Evolutionary conservation across 352 stramenopile genomes (phyloP).

Genomic region (Elongisporangium anandrum): DNA sequence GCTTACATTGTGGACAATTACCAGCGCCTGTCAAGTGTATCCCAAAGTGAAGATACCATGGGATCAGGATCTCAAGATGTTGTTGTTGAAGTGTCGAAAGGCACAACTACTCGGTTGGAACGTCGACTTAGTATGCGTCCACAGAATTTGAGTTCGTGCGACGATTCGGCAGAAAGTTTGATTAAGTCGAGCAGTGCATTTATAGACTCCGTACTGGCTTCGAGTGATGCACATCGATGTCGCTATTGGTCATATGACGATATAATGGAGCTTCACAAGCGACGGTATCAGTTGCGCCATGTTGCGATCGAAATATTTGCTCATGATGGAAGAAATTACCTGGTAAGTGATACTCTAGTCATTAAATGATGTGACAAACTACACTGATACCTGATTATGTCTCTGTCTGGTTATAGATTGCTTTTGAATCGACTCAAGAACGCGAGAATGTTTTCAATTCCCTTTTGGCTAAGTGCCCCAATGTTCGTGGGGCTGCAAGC

Average conservation of each 20-base stretch:
- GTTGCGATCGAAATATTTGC: conserved; percentile 76
- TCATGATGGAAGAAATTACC: conserved; percentile 66
- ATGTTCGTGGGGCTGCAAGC: conserved; percentile 58
- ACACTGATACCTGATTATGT: not conserved
- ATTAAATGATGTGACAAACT: not conserved
- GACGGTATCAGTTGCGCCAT: conserved; percentile 67
- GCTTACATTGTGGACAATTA: conserved; percentile 78
- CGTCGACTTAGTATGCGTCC: conserved; percentile 41
- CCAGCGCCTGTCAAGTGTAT: conserved; percentile 18
- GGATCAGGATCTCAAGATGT: conserved; percentile 10
- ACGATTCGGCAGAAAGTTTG: conserved; percentile 4
- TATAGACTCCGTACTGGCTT: conserved; percentile 12
- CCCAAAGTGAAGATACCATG: not conserved
- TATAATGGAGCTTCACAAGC: conserved; percentile 71
- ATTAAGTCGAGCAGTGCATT: not conserved
- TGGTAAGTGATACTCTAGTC: conserved; percentile 32
- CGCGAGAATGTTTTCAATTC: conserved; percentile 74
- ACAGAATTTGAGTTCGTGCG: conserved; percentile 6
- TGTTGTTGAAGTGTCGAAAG: conserved; percentile 51
- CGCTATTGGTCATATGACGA: conserved; percentile 73
- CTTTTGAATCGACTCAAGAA: conserved; percentile 56
- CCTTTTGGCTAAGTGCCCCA: conserved; percentile 63
- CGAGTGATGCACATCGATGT: conserved; percentile 53
- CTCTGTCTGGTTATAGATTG: conserved; percentile 31
- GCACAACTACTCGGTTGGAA: conserved; percentile 45